phyloP scores from a whole-genome alignment of 2,329 filamentous ascomycete species.

The Cladosporium velox region DNA sequence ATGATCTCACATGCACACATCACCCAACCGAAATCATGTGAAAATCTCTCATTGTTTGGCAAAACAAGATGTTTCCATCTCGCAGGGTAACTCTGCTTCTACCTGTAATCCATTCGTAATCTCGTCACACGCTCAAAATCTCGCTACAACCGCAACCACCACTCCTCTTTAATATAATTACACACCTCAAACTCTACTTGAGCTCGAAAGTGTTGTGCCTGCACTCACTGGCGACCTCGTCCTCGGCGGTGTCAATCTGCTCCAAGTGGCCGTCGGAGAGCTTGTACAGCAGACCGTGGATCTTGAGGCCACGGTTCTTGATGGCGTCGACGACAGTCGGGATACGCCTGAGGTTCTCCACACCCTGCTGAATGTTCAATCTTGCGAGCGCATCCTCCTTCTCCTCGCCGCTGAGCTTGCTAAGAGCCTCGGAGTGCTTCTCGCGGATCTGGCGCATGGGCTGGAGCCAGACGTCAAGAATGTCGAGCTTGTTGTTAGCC shows the following conservation, averaged over 20 bases:
- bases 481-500: constrained; percentile 59
- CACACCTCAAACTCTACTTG: constrained; percentile 17
- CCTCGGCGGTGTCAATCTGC: constrained; percentile 48
- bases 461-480: constrained; percentile 62
- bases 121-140: constrained; percentile 14
- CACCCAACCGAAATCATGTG: background rate
- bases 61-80: background rate
- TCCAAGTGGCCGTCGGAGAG: constrained; percentile 57
- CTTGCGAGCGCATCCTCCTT: constrained; percentile 67
- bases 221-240: constrained; percentile 31
- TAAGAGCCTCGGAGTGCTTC: constrained; percentile 54
- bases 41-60: background rate
- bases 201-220: constrained; percentile 32
- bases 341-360: constrained; percentile 69
- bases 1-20: background rate
- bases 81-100: background rate
- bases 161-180: background rate
- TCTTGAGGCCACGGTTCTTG: constrained; percentile 66
- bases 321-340: constrained; percentile 70
- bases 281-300: constrained; percentile 80
- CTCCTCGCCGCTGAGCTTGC: constrained; percentile 48
- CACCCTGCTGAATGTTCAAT: constrained; percentile 71
- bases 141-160: background rate
- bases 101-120: constrained; percentile 1
- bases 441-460: constrained; percentile 58